Evolutionary conservation across 495 filamentous ascomycete genomes (phyloP), one percentile per base, ranked within the genome.

Genomic region (Neurospora sp.): DNA sequence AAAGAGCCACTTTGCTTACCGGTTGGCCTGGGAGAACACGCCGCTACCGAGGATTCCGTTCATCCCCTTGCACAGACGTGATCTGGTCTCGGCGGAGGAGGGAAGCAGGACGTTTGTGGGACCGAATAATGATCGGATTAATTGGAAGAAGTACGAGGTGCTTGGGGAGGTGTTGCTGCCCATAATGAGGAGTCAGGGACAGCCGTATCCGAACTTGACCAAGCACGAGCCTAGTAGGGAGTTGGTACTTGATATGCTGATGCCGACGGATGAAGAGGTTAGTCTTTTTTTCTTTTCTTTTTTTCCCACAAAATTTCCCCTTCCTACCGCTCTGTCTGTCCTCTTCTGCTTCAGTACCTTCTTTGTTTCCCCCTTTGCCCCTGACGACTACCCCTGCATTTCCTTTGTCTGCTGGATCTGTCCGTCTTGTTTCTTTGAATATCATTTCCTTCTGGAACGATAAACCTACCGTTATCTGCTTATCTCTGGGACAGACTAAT

Each of bases 101-200:
- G 96, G 96, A 31, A 98, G 96, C 80, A 87, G 87, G 74, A 98
- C 96, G 14, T 94, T 96, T 78, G 84, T 97, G 11, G 90, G 90
- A 27, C 88, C 91, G 31, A 89, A 91, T 73, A 86, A 85, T 20
- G 90, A 92, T 73, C 86, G 92, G 48, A 93, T 99, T 78, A 98
- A 98, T 79, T 99, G 96, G 96, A 94, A 92, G 84, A 99, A 99
- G 78, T 98, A 98, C 76, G 94, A 98, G 84, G 91, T 99, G 23
- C 91, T 98, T 84, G 93, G 94, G 5, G 94, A 98, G 73, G 92
- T 97, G 35, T 87, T 99, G 70, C 86, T 97, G 71, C 91, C 92
- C 5, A 91, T 99, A 44, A 94, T 97, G 85, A 90, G 89, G 81
- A 97, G 94, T 80, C 96, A 98, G 83, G 91, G 90, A 41, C 90